Percentiles rank a stretch among this genome's conserved stretches.
These are phyloP conservation scores for Ophiocordyceps camponoti-saundersi DNA, from an alignment of 2,329 filamentous ascomycete species.

Conservation along the genomic window DNA sequence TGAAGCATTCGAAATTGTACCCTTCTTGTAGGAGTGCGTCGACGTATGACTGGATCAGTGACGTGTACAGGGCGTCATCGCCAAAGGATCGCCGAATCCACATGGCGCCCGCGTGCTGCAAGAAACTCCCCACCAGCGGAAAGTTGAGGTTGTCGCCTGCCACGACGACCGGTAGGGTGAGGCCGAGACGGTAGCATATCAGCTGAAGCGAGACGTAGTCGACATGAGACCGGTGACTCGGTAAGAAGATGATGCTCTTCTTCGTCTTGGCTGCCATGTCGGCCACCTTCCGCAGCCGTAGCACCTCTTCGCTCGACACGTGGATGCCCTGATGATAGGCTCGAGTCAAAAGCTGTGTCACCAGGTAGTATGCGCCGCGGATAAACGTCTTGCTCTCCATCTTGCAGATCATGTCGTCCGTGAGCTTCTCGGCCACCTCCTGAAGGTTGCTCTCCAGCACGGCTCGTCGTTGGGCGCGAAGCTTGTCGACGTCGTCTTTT, in stretches of 20 bases:
- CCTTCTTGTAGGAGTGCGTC: constrained; percentile 81
- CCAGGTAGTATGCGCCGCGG: constrained; percentile 75
- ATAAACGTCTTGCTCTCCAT: constrained; percentile 94
- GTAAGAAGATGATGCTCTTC: constrained; percentile 90
- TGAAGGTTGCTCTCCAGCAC: constrained; percentile 58
- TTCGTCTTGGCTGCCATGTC: constrained; percentile 70
- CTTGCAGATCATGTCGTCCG: constrained; percentile 96
- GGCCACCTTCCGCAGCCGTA: constrained; percentile 66
- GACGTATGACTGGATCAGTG: constrained; percentile 90
- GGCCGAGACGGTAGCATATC: constrained; percentile 84
- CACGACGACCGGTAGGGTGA: constrained; percentile 80
- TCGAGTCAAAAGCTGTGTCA: constrained; percentile 73
- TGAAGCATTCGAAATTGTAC: constrained; percentile 94
- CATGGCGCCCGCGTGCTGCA: constrained; percentile 95
- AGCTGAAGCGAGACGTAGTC: constrained; percentile 92
- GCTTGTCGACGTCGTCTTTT: constrained; percentile 32
- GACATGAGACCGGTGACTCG: constrained; percentile 86
- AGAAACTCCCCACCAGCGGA: constrained; percentile 70
- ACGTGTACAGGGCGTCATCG: constrained; percentile 76
- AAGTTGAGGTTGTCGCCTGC: constrained; percentile 95
- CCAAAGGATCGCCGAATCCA: constrained; percentile 89
- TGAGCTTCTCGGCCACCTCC: constrained; percentile 72
- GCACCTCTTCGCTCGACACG: constrained; percentile 84
- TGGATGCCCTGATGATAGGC: constrained; percentile 97
- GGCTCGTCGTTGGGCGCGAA: constrained; percentile 35